A percentile compares a stretch with the other conserved stretches of the same genome.
These are phyloP conservation scores for Blastobotrys robertii DNA, from an alignment of 805 yeast species.

Conservation along the genomic window DNA sequence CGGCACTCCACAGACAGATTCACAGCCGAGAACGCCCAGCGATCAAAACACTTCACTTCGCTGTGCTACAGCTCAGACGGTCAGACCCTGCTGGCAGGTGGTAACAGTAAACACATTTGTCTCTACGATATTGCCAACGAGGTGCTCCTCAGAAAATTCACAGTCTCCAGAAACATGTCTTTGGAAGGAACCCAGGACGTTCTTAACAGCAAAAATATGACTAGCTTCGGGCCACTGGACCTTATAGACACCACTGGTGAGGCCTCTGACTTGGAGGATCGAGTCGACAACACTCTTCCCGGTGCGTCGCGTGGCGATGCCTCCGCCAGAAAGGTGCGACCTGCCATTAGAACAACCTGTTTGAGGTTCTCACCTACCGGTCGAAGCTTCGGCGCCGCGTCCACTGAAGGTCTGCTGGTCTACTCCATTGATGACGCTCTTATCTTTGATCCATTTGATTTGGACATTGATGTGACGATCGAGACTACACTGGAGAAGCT, in stretches of 20 bases:
- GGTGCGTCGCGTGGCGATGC: slow-evolving; percentile 82
- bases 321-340: slow-evolving; percentile 62
- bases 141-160: slow-evolving; percentile 72
- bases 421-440: slow-evolving; percentile 68
- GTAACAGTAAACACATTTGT: slow-evolving; percentile 85
- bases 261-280: slow-evolving; percentile 72
- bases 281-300: slow-evolving; percentile 67
- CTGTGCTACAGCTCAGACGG: slow-evolving; percentile 88
- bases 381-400: slow-evolving; percentile 83
- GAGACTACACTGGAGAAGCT: slow-evolving; percentile 56
- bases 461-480: slow-evolving; percentile 88
- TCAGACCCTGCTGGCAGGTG: slow-evolving; percentile 77
- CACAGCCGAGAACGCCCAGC: slow-evolving; percentile 64
- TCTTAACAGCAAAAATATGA: slow-evolving; percentile 71
- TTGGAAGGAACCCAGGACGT: slow-evolving; percentile 77
- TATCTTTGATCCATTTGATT: slow-evolving; percentile 87
- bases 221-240: slow-evolving; percentile 81
- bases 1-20: slow-evolving; percentile 77
- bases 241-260: slow-evolving; percentile 81
- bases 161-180: slow-evolving; percentile 82
- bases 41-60: slow-evolving; percentile 77
- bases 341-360: slow-evolving; percentile 73
- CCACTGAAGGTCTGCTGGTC: slow-evolving; percentile 85
- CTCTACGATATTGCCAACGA: slow-evolving; percentile 83
- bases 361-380: slow-evolving; percentile 85